Percentiles rank a stretch among this genome's conserved stretches.
Evolutionary conservation across 2,329 filamentous ascomycete species (phyloP).

Genomic region (Alternaria metachromatica): DNA sequence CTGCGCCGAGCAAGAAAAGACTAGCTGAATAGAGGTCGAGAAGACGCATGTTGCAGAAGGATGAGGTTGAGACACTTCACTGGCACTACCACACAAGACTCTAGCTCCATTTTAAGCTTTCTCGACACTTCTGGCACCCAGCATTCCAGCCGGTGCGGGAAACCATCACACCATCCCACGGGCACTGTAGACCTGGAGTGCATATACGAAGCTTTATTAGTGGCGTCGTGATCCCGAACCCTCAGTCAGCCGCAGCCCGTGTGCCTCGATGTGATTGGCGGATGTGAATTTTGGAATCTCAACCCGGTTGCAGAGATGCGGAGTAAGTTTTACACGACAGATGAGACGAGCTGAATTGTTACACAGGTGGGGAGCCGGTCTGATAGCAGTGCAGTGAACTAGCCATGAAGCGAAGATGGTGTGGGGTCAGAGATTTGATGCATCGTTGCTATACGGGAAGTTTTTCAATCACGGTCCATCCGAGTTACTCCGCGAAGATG

Average conservation of each 20-base stretch:
- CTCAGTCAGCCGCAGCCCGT: conserved; percentile 11
- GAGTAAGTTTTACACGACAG: conserved; percentile 3
- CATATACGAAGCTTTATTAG: conserved; percentile 10
- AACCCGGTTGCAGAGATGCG: background rate
- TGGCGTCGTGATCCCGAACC: background rate
- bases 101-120: background rate
- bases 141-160: background rate
- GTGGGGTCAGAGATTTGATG: background rate
- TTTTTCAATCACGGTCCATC: background rate
- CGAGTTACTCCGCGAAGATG: background rate
- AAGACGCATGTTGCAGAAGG: background rate
- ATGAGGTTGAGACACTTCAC: background rate
- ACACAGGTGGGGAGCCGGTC: conserved; percentile 10
- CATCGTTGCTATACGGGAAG: background rate
- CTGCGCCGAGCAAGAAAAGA: background rate
- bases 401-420: background rate
- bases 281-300: background rate
- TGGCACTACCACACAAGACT: background rate
- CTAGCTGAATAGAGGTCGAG: background rate
- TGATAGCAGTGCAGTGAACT: background rate
- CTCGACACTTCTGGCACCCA: background rate
- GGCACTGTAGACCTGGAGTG: background rate
- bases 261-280: conserved; percentile 2
- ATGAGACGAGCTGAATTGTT: background rate
- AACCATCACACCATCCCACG: background rate